These are phyloP conservation scores for Protostelium mycophagum DNA, from an alignment of 78 protist genomes.

Conservation along the genomic window DNA sequence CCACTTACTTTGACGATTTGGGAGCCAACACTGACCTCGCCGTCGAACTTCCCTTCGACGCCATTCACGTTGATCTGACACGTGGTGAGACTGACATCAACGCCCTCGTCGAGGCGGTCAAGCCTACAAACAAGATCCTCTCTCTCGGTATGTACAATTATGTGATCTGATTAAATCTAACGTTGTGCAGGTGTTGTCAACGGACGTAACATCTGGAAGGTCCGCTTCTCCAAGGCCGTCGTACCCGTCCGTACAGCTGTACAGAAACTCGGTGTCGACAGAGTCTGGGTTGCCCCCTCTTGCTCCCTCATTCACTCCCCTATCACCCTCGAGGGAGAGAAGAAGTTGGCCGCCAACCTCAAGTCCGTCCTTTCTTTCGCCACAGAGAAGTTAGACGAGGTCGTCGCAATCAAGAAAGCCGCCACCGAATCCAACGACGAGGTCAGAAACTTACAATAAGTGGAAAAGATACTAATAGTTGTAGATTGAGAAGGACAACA, in stretches of 20 bases:
- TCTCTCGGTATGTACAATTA: slow-evolving; percentile 25
- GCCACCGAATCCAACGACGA: not conserved
- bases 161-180: slow-evolving; percentile 7
- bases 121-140: slow-evolving; percentile 8
- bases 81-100: slow-evolving; percentile 17
- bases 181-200: slow-evolving; percentile 29
- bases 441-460: not conserved
- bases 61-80: slow-evolving; percentile 56
- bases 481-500: slow-evolving; percentile 8
- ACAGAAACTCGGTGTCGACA: not conserved
- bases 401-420: slow-evolving; percentile 32
- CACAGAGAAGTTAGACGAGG: slow-evolving; percentile 54
- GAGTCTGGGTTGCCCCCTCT: slow-evolving; percentile 53
- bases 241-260: not conserved
- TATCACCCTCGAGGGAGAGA: slow-evolving; percentile 24
- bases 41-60: slow-evolving; percentile 28
- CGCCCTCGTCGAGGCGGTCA: not conserved
- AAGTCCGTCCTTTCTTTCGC: slow-evolving; percentile 43
- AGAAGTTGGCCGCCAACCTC: slow-evolving; percentile 5
- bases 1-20: slow-evolving; percentile 70
- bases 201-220: slow-evolving; percentile 75
- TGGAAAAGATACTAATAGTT: not conserved
- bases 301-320: slow-evolving; percentile 70
- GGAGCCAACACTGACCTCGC: slow-evolving; percentile 17
- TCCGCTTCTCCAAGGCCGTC: slow-evolving; percentile 4